Conservation (phyloP, 2,329 filamentous ascomycete species). For the Aspergillus viridinutans region DNA sequence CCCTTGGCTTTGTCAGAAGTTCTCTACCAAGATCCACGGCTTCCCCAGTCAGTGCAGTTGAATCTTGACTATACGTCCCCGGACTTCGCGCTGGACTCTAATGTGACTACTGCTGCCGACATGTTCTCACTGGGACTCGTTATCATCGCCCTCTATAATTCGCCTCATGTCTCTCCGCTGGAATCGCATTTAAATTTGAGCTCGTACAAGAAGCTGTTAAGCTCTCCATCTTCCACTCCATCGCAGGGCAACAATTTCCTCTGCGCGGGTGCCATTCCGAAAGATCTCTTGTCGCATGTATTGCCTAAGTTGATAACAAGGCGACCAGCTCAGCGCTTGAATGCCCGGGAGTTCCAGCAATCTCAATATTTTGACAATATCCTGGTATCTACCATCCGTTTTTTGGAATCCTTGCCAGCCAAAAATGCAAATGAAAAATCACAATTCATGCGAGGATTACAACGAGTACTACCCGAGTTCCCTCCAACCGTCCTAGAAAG, state of each 20-base stretch:
- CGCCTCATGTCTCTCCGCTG: conserved; percentile 83
- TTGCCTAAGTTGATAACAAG: conserved; percentile 83
- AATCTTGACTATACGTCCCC: conserved; percentile 92
- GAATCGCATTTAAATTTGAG: conserved; percentile 76
- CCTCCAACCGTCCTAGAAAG: conserved; percentile 91
- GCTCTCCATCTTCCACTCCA: conserved; percentile 72
- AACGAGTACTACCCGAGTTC: conserved; percentile 84
- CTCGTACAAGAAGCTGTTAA: conserved; percentile 79
- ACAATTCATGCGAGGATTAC: conserved; percentile 83
- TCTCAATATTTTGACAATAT: conserved; percentile 97
- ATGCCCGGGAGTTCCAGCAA: conserved; percentile 86
- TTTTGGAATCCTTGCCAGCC: conserved; percentile 82
- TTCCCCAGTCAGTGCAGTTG: conserved; percentile 79
- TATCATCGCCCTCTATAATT: conserved; percentile 87
- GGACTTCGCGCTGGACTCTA: conserved; percentile 89
- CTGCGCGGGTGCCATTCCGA: conserved; percentile 72
- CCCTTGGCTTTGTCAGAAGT: conserved; percentile 79
- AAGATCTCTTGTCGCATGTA: conserved; percentile 69
- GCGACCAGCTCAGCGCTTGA: conserved; percentile 80
- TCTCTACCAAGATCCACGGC: conserved; percentile 75
- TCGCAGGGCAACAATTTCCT: conserved; percentile 80
- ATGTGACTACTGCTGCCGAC: conserved; percentile 77
- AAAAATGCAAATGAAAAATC: conserved; percentile 90
- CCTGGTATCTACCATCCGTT: conserved; percentile 91
- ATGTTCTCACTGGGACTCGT: conserved; percentile 91